Conservation (phyloP, 257 asterid species). For the Solanum appendiculatum region DNA sequence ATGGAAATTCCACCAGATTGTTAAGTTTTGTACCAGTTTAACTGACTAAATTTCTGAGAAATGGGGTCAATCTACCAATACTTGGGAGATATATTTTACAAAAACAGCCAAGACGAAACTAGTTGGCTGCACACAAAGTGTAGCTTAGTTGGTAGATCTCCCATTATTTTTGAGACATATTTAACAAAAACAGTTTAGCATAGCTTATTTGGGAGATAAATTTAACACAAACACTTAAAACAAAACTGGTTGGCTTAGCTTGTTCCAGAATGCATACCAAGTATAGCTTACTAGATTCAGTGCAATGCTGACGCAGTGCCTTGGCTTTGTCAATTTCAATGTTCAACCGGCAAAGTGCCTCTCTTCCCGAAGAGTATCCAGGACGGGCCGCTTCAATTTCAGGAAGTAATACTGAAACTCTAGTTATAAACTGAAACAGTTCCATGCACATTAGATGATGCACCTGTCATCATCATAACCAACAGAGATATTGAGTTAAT, state of each 20-base stretch:
- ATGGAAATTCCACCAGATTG: background rate
- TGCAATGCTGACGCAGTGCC: slow-evolving; percentile 45
- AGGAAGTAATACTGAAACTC: slow-evolving; percentile 41
- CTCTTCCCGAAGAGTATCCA: slow-evolving; percentile 68
- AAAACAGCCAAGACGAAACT: background rate
- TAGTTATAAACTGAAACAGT: slow-evolving; percentile 26
- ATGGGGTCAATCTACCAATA: background rate
- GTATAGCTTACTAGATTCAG: slow-evolving; percentile 82
- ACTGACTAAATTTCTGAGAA: background rate
- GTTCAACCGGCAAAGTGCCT: slow-evolving; percentile 57
- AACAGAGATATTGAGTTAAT: background rate
- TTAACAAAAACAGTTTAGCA: background rate
- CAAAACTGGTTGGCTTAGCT: background rate
- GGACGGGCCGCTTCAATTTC: slow-evolving; percentile 83
- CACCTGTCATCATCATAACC: slow-evolving; percentile 45
- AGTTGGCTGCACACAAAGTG: background rate
- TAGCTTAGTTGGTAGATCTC: background rate
- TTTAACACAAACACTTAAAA: background rate
- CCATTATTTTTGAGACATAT: background rate
- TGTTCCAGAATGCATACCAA: slow-evolving; percentile 40
- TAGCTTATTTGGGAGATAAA: background rate
- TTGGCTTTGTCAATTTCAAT: slow-evolving; percentile 54
- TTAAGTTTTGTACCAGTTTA: background rate
- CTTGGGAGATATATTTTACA: background rate
- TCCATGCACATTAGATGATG: slow-evolving; percentile 66